A percentile compares a stretch with the other conserved stretches of the same genome.
These are phyloP conservation scores for Mollisia scopiformis DNA, from an alignment of 2,329 filamentous ascomycete genomes.

Conservation along the genomic window DNA sequence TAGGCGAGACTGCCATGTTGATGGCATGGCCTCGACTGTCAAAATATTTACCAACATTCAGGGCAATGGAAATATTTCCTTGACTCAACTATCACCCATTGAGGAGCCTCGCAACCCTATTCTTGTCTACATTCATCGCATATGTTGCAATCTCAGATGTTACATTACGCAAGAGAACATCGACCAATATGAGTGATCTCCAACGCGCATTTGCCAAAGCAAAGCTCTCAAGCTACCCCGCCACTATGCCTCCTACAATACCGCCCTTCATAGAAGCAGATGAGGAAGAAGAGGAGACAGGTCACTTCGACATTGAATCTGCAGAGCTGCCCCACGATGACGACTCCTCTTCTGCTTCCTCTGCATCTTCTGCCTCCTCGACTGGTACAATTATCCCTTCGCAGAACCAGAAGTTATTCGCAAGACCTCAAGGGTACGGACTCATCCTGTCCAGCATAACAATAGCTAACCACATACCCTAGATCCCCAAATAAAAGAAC, in stretches of 20 bases:
- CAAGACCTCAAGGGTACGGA: constrained; percentile 66
- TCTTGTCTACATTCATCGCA: background rate
- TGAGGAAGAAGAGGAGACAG: constrained; percentile 47
- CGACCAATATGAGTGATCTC: constrained; percentile 72
- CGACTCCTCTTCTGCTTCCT: constrained; percentile 73
- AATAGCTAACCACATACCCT: constrained; percentile 16
- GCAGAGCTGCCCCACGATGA: constrained; percentile 50
- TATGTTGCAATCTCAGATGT: background rate
- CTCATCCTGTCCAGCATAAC: background rate
- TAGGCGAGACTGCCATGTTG: too few species aligned
- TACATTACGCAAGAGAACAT: background rate
- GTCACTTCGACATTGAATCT: constrained; percentile 41
- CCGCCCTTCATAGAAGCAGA: constrained; percentile 55
- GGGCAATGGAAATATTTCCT: background rate
- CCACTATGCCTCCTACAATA: constrained; percentile 47
- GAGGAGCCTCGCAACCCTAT: background rate
- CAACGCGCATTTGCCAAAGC: constrained; percentile 79
- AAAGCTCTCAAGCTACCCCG: constrained; percentile 65
- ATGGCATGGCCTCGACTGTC: background rate
- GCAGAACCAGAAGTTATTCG: constrained; percentile 72
- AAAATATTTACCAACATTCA: background rate
- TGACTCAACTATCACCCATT: background rate
- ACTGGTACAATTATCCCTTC: constrained; percentile 90
- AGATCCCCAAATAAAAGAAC: constrained; percentile 37
- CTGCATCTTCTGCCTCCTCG: constrained; percentile 85